These are phyloP conservation scores for Solanum stenotomum DNA, from an alignment of 257 asterid species.

Conservation along the genomic window DNA sequence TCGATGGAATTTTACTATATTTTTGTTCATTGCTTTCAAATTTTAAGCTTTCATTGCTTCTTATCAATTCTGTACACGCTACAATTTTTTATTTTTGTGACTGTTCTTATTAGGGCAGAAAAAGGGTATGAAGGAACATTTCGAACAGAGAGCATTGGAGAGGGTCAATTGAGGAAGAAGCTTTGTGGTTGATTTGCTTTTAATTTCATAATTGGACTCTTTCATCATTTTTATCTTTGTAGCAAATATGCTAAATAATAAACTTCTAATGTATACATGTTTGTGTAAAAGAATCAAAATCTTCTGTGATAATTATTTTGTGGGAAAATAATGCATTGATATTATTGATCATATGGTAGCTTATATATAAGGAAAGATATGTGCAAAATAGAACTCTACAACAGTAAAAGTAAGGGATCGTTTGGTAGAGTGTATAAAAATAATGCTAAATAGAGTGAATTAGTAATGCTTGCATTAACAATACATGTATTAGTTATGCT, in stretches of 20 bases:
- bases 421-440: too few relatives aligned
- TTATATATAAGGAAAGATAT: neutral
- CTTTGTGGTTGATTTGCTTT: neutral
- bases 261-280: neutral
- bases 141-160: constrained; percentile 3
- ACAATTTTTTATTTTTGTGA: neutral
- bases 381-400: neutral
- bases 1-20: neutral
- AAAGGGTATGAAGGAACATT: constrained; percentile 33
- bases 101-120: constrained; percentile 50
- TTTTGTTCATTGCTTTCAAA: neutral
- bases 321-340: neutral
- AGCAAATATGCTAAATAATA: neutral
- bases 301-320: neutral
- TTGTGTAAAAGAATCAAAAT: neutral
- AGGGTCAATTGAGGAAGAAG: neutral
- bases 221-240: neutral
- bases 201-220: neutral
- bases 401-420: too few relatives aligned
- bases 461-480: too few relatives aligned
- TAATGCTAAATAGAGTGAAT: too few relatives aligned
- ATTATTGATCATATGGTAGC: neutral
- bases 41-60: neutral
- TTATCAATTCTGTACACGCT: neutral
- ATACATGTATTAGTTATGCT: too few relatives aligned